Percentiles rank a stretch among this genome's conserved stretches.
Evolutionary conservation across 1,284 basidiomycete genomes (phyloP).

Genomic region (Trametes pubescens): DNA sequence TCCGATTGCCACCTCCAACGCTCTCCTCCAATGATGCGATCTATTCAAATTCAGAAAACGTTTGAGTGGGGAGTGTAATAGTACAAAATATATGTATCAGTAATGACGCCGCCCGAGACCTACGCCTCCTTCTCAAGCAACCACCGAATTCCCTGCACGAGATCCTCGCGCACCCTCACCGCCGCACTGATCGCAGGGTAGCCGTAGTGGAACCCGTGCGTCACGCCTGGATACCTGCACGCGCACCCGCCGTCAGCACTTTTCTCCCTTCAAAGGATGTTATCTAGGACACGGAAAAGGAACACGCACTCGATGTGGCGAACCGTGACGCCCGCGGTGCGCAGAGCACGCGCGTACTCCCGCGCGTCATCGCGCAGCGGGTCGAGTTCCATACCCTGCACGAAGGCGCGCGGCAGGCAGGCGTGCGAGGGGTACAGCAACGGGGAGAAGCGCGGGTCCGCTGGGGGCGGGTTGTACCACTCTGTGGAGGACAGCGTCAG

Average conservation of each 20-base stretch:
- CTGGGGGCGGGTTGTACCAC: conserved; percentile 13
- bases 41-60: too few species aligned
- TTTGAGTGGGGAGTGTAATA: too few species aligned
- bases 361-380: conserved; percentile 37
- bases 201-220: conserved; percentile 1
- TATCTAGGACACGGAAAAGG: too few species aligned
- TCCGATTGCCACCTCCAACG: too few species aligned
- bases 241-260: background rate
- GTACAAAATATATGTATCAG: too few species aligned
- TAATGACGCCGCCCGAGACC: too few species aligned
- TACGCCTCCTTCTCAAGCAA: background rate
- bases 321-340: conserved; percentile 32
- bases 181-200: background rate
- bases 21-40: too few species aligned
- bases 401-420: conserved; percentile 34
- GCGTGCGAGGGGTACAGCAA: conserved; percentile 30
- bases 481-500: background rate
- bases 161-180: background rate
- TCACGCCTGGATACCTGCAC: background rate
- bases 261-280: background rate
- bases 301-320: conserved; percentile 32
- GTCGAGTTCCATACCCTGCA: conserved; percentile 35
- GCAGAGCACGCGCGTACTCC: conserved; percentile 34
- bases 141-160: background rate
- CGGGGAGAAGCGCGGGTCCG: conserved; percentile 29